phyloP scores from a whole-genome alignment of 2,329 filamentous ascomycete species.

The Rhynchosporium agropyri region DNA sequence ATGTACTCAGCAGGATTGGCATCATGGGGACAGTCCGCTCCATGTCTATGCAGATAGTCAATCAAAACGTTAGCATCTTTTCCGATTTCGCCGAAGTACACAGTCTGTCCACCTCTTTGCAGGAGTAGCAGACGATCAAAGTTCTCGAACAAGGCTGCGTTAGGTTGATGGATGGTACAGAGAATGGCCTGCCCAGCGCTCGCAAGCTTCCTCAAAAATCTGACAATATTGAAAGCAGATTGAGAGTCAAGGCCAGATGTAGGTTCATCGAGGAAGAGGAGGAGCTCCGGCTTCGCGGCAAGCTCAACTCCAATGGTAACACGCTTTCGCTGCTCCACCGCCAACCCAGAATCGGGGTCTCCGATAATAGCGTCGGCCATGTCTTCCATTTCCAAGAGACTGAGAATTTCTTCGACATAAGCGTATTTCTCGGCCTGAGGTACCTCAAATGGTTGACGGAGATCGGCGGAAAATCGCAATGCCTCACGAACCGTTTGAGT shows the following conservation, averaged over 20 bases:
- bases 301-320: slow-evolving; percentile 66
- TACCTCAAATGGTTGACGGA: slow-evolving; percentile 62
- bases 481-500: slow-evolving; percentile 67
- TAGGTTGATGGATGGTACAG: slow-evolving; percentile 72
- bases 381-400: slow-evolving; percentile 66
- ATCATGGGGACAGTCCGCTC: slow-evolving; percentile 54
- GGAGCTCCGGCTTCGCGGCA: slow-evolving; percentile 59
- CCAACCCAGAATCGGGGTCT: slow-evolving; percentile 59
- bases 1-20: slow-evolving; percentile 61
- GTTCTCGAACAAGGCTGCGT: slow-evolving; percentile 68
- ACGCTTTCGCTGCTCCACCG: slow-evolving; percentile 68
- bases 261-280: slow-evolving; percentile 63
- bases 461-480: slow-evolving; percentile 65
- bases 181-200: slow-evolving; percentile 68
- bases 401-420: slow-evolving; percentile 67
- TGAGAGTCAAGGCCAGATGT: slow-evolving; percentile 61
- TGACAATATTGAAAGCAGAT: slow-evolving; percentile 61
- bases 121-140: slow-evolving; percentile 68
- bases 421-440: slow-evolving; percentile 62
- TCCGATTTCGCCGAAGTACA: slow-evolving; percentile 70
- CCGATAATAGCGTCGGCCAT: slow-evolving; percentile 69
- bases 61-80: slow-evolving; percentile 61
- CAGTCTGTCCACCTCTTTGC: slow-evolving; percentile 63
- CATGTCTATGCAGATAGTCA: slow-evolving; percentile 48
- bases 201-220: slow-evolving; percentile 60